phyloP scores from a whole-genome alignment of 768 basidiomycete species.

The Amanita jacksonii region DNA sequence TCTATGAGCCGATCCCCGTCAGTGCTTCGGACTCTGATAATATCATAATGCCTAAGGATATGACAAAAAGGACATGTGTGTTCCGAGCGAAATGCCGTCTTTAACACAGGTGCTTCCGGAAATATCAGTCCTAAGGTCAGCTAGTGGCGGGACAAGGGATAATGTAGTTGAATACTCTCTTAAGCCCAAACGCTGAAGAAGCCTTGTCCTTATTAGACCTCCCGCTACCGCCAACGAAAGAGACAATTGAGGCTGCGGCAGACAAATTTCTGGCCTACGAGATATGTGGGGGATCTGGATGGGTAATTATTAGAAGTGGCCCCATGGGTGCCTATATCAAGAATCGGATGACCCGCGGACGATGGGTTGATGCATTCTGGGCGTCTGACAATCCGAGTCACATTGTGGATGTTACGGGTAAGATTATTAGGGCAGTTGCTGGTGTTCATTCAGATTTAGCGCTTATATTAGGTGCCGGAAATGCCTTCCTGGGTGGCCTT shows the following conservation, averaged over 20 bases:
- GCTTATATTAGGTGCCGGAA: slow-evolving; percentile 85
- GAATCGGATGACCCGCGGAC: slow-evolving; percentile 23
- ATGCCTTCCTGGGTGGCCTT: slow-evolving; percentile 79
- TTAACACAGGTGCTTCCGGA: slow-evolving; percentile 47
- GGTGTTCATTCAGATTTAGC: neutral
- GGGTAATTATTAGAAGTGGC: slow-evolving; percentile 70
- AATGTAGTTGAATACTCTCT: neutral
- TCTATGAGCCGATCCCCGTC: slow-evolving; percentile 87
- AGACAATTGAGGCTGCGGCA: slow-evolving; percentile 60
- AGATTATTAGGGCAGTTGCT: neutral
- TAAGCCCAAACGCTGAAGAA: slow-evolving; percentile 76
- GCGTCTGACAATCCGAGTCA: slow-evolving; percentile 28
- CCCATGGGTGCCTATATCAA: slow-evolving; percentile 61
- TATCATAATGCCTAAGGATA: slow-evolving; percentile 34
- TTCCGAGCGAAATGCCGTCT: slow-evolving; percentile 69
- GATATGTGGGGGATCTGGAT: slow-evolving; percentile 43
- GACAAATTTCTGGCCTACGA: slow-evolving; percentile 50
- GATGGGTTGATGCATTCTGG: slow-evolving; percentile 78
- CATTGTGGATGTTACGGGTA: slow-evolving; percentile 79
- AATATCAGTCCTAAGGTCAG: slow-evolving; percentile 62
- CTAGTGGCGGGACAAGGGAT: neutral
- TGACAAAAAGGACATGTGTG: slow-evolving; percentile 53
- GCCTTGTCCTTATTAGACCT: slow-evolving; percentile 59
- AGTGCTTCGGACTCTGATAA: slow-evolving; percentile 16
- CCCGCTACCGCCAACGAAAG: slow-evolving; percentile 35